Conservation (phyloP, 164 flowering plant species). For the Macadamia tetraphylla region DNA sequence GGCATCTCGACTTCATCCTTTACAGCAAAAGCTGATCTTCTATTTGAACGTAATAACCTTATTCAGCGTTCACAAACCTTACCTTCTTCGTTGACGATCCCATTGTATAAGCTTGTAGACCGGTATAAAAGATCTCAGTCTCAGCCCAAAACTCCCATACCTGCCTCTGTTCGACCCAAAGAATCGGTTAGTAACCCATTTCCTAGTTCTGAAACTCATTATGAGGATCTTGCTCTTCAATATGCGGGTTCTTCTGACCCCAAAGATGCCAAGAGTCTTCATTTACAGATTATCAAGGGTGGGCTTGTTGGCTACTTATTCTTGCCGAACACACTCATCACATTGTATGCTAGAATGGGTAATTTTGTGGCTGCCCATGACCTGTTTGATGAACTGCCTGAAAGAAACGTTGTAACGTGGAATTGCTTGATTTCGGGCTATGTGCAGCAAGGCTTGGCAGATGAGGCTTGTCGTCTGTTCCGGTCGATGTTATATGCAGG, state of each 20-base stretch:
- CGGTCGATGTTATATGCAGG: slow-evolving; percentile 48
- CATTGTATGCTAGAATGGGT: slow-evolving; percentile 39
- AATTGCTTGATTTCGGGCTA: slow-evolving; percentile 72
- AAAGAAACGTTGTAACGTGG: slow-evolving; percentile 66
- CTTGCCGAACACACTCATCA: slow-evolving; percentile 57
- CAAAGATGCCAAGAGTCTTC: slow-evolving; percentile 42
- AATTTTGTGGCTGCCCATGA: slow-evolving; percentile 42
- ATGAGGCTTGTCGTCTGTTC: slow-evolving; percentile 47
- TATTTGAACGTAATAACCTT: background rate
- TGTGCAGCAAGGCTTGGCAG: slow-evolving; percentile 34
- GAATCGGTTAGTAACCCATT: background rate
- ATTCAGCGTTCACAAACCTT: slow-evolving; percentile 1
- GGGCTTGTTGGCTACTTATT: slow-evolving; percentile 51
- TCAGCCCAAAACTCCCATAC: background rate
- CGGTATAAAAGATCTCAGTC: background rate
- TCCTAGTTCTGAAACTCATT: slow-evolving; percentile 12
- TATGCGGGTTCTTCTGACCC: slow-evolving; percentile 22
- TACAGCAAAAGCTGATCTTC: slow-evolving; percentile 1
- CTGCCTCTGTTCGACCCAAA: background rate
- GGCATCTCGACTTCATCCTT: slow-evolving; percentile 1
- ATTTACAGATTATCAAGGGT: slow-evolving; percentile 37
- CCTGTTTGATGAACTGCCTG: slow-evolving; percentile 72
- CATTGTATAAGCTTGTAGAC: slow-evolving; percentile 7
- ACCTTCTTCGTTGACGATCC: background rate
- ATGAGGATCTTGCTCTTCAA: slow-evolving; percentile 29